Conservation (phyloP, 1,284 basidiomycete genomes). For the Coniferiporia sulphurascens region DNA sequence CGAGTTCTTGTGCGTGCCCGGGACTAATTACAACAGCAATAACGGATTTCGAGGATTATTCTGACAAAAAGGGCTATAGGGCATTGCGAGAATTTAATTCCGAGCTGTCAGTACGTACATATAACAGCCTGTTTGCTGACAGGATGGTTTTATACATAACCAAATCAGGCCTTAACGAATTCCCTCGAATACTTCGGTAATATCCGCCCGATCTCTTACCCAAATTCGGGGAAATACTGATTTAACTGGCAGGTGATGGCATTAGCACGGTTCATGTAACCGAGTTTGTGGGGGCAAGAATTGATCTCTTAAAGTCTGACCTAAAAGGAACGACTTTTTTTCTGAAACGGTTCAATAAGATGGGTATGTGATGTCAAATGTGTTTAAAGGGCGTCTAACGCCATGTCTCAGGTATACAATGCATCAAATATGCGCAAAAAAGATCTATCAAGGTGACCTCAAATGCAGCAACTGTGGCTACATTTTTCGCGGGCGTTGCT, state of each 20-base stretch:
- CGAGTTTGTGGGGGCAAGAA: not conserved
- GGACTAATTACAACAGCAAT: not conserved
- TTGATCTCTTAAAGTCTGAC: not conserved
- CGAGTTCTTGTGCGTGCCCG: too few species aligned
- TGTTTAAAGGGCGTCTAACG: not conserved
- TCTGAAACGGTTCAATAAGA: not conserved
- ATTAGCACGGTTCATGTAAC: not conserved
- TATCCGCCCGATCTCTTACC: not conserved
- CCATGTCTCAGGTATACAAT: slow-evolving; percentile 8
- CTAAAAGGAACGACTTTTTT: not conserved
- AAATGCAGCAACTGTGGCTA: slow-evolving; percentile 13
- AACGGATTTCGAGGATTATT: slow-evolving; percentile 13
- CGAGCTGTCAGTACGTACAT: slow-evolving; percentile 8
- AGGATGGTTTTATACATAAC: not conserved
- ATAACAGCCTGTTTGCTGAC: not conserved
- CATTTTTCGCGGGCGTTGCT: slow-evolving; percentile 16
- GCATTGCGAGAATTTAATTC: slow-evolving; percentile 6
- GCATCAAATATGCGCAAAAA: slow-evolving; percentile 13
- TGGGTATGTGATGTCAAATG: not conserved
- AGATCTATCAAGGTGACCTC: slow-evolving; percentile 7
- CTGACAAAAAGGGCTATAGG: slow-evolving; percentile 9
- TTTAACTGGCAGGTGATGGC: not conserved
- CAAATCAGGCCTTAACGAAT: slow-evolving; percentile 4
- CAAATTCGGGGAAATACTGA: not conserved
- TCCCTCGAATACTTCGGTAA: slow-evolving; percentile 7